phyloP scores from a whole-genome alignment of 768 basidiomycete genomes.

The Saitozyma sp. region DNA sequence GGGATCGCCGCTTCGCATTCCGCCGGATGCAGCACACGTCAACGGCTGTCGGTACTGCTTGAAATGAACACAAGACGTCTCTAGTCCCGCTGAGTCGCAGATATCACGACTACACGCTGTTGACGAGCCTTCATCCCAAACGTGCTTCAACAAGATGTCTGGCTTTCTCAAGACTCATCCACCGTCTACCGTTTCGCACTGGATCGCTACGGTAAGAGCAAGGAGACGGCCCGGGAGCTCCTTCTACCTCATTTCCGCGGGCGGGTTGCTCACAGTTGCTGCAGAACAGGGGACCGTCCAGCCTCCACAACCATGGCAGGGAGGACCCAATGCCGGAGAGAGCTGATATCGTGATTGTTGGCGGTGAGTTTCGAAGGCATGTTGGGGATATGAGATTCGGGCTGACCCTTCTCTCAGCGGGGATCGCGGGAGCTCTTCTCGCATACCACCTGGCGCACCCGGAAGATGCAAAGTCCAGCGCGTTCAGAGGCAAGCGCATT shows the following conservation, averaged over 20 bases:
- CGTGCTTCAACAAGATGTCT: not conserved
- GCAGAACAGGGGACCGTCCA: not conserved
- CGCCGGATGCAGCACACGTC: too few relatives aligned
- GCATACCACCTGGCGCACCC: slow-evolving; percentile 35
- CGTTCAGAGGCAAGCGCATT: not conserved
- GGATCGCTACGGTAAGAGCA: slow-evolving; percentile 5
- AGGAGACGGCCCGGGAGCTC: not conserved
- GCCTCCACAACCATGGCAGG: slow-evolving; percentile 4
- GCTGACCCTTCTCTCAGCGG: not conserved
- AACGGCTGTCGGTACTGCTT: too few relatives aligned
- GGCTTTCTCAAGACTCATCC: slow-evolving; percentile 1
- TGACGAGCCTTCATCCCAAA: too few relatives aligned
- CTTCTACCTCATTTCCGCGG: too few relatives aligned
- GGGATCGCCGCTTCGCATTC: too few relatives aligned
- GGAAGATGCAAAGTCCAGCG: slow-evolving; percentile 15
- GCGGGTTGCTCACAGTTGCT: too few relatives aligned
- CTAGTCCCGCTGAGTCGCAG: too few relatives aligned
- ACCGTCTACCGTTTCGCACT: not conserved
- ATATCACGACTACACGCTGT: too few relatives aligned
- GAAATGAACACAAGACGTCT: too few relatives aligned
- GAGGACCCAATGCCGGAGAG: not conserved
- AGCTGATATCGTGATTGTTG: slow-evolving; percentile 1
- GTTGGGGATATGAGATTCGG: slow-evolving; percentile 5
- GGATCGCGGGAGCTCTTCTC: slow-evolving; percentile 23
- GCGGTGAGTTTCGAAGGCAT: slow-evolving; percentile 6